Evolutionary conservation across 305 asterid species (phyloP).

Genomic region (Plantago lanceolata): DNA sequence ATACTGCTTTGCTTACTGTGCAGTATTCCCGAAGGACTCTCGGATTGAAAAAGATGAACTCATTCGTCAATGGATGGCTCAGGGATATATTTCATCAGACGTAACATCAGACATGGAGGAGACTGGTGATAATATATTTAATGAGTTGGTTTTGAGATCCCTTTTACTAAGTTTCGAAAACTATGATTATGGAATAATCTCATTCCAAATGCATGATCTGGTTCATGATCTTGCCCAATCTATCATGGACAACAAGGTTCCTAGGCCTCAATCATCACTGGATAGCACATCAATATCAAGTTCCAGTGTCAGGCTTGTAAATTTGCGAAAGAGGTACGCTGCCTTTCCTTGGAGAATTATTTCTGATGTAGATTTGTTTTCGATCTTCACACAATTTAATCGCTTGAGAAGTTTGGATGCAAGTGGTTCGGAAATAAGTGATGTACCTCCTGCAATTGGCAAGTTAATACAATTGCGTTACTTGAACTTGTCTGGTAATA

Average conservation of each 20-base stretch:
- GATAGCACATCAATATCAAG: background rate
- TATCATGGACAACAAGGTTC: slow-evolving; percentile 7
- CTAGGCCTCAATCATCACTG: too few species aligned
- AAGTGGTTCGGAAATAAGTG: background rate
- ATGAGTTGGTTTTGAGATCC: slow-evolving; percentile 14
- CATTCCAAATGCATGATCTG: slow-evolving; percentile 13
- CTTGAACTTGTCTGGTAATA: slow-evolving; percentile 15
- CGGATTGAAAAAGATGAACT: background rate
- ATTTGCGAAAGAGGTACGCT: background rate
- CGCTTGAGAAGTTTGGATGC: slow-evolving; percentile 2
- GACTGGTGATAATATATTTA: background rate
- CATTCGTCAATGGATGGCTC: background rate
- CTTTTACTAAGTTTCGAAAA: background rate
- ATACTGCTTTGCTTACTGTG: slow-evolving; percentile 13
- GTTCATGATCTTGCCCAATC: slow-evolving; percentile 14
- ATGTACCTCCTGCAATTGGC: background rate
- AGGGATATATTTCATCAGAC: slow-evolving; percentile 8
- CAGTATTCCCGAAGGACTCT: slow-evolving; percentile 1
- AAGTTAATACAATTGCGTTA: slow-evolving; percentile 8
- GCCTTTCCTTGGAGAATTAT: slow-evolving; percentile 1
- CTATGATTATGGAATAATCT: background rate
- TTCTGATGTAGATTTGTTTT: background rate
- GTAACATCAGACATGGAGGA: background rate
- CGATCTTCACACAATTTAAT: background rate
- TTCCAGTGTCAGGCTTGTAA: background rate